A percentile compares a stretch with the other conserved stretches of the same genome.
Conservation (phyloP, 1,284 basidiomycete species). For the Fomitopsis palustris region DNA sequence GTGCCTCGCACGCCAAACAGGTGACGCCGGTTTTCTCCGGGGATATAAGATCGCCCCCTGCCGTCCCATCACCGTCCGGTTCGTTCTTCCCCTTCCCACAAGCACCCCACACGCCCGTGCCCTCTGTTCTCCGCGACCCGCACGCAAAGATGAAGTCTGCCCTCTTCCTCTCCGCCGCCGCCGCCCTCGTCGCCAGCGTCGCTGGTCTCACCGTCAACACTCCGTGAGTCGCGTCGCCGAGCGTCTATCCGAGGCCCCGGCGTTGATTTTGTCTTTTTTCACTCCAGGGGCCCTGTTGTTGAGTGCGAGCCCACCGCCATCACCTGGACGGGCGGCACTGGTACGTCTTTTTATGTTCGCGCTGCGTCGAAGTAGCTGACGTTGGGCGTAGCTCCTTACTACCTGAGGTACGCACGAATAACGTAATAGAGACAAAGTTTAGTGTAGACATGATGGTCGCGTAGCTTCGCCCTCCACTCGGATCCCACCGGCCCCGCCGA, state of each 20-base stretch:
- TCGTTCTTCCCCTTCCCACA: slow-evolving; percentile 19
- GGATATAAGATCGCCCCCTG: slow-evolving; percentile 13
- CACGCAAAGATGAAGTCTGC: slow-evolving; percentile 22
- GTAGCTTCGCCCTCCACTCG: slow-evolving; percentile 21
- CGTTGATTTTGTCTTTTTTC: background rate
- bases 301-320: slow-evolving; percentile 26
- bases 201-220: slow-evolving; percentile 26
- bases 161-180: slow-evolving; percentile 21
- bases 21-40: slow-evolving; percentile 17
- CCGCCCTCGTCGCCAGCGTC: slow-evolving; percentile 19
- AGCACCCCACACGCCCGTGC: slow-evolving; percentile 14
- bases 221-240: slow-evolving; percentile 20
- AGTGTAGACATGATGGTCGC: background rate
- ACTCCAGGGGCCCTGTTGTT: slow-evolving; percentile 17
- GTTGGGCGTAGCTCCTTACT: background rate
- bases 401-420: background rate
- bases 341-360: slow-evolving; percentile 14
- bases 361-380: background rate
- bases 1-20: slow-evolving; percentile 17
- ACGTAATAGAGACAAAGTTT: background rate
- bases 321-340: slow-evolving; percentile 22
- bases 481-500: slow-evolving; percentile 19
- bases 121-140: background rate
- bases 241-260: background rate
- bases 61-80: slow-evolving; percentile 12